These are phyloP conservation scores for Aegilops speltoides DNA, from an alignment of 176 grass and related monocot species.

Conservation along the genomic window DNA sequence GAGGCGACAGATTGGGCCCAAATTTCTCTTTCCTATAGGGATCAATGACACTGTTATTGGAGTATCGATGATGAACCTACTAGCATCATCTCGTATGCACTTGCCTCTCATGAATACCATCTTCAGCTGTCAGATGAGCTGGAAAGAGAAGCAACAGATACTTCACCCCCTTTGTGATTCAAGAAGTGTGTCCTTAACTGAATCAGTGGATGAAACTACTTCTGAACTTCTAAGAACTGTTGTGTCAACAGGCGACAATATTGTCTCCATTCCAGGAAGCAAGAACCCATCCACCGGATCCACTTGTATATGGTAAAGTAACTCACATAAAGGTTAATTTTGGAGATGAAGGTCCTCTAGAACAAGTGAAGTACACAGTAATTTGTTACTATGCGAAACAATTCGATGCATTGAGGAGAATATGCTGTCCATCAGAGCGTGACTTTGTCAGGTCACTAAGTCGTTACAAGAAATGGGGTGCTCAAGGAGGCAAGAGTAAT, in stretches of 20 bases:
- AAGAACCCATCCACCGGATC: slow-evolving; percentile 43
- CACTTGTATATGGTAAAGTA: slow-evolving; percentile 54
- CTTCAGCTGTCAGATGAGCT: slow-evolving; percentile 68
- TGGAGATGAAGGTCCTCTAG: slow-evolving; percentile 71
- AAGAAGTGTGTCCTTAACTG: slow-evolving; percentile 52
- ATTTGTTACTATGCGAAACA: slow-evolving; percentile 89
- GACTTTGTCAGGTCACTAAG: slow-evolving; percentile 97
- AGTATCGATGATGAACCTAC: slow-evolving; percentile 91
- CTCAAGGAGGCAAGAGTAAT: slow-evolving; percentile 98
- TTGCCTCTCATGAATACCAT: slow-evolving; percentile 82
- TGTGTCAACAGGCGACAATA: slow-evolving; percentile 46
- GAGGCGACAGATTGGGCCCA: slow-evolving; percentile 66
- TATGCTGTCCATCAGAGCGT: slow-evolving; percentile 88
- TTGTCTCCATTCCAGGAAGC: slow-evolving; percentile 45
- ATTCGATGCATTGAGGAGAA: slow-evolving; percentile 83
- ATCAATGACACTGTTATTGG: slow-evolving; percentile 84
- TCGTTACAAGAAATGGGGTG: slow-evolving; percentile 98
- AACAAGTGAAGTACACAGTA: slow-evolving; percentile 80
- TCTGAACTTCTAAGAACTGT: slow-evolving; percentile 70
- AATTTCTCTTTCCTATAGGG: slow-evolving; percentile 79
- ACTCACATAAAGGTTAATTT: slow-evolving; percentile 89
- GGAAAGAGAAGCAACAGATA: slow-evolving; percentile 43
- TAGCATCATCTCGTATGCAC: slow-evolving; percentile 84
- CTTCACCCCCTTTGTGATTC: slow-evolving; percentile 39
- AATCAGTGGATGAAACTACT: slow-evolving; percentile 62